Conservation (phyloP, 805 yeast species). For the Brettanomyces custersianus region DNA sequence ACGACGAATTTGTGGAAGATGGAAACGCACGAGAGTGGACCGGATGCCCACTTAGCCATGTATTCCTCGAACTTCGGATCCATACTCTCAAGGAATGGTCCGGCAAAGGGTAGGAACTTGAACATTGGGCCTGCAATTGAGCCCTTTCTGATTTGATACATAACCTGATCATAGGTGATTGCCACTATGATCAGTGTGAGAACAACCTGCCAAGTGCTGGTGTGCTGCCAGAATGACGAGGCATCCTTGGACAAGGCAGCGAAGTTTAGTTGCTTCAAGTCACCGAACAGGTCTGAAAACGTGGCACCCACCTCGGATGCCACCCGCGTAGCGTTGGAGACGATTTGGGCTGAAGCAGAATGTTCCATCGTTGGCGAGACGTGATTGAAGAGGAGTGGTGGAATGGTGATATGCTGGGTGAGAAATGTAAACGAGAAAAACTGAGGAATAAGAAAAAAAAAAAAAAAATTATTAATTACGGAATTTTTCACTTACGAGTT, state of each 20-base stretch:
- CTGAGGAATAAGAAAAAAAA: too few species aligned
- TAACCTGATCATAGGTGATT: slow-evolving; percentile 64
- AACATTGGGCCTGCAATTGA: slow-evolving; percentile 81
- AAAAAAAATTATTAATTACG: too few species aligned
- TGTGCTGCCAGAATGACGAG: slow-evolving; percentile 8
- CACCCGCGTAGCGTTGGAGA: background rate
- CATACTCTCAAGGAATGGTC: slow-evolving; percentile 89
- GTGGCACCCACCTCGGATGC: too few species aligned
- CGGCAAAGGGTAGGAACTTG: slow-evolving; percentile 91
- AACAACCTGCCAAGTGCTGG: slow-evolving; percentile 48
- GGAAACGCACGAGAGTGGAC: slow-evolving; percentile 92
- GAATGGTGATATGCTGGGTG: background rate
- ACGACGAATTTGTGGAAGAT: slow-evolving; percentile 97
- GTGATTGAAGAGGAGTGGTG: background rate
- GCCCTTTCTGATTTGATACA: slow-evolving; percentile 76
- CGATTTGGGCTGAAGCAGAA: too few species aligned
- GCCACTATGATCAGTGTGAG: slow-evolving; percentile 37
- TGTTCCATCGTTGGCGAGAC: background rate
- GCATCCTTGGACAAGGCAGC: slow-evolving; percentile 1
- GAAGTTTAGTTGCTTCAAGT: slow-evolving; percentile 6
- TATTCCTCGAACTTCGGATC: slow-evolving; percentile 96
- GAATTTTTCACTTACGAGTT: too few species aligned
- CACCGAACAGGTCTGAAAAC: background rate
- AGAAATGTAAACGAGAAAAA: background rate
- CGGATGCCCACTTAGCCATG: slow-evolving; percentile 87